These are phyloP conservation scores for Spathaspora sp. DNA, from an alignment of 805 yeast genomes.

Conservation along the genomic window DNA sequence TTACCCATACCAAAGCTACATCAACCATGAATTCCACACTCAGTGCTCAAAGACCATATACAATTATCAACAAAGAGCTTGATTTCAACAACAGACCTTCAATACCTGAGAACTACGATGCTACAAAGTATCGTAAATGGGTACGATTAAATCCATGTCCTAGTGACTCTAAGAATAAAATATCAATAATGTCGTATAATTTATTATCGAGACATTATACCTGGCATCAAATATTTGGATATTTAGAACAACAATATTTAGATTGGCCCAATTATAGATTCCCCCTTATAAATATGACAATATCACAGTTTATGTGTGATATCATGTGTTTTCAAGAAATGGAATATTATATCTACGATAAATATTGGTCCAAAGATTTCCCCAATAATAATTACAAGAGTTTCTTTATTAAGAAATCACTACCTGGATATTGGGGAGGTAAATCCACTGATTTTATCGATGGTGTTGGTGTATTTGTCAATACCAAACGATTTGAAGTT, in stretches of 20 bases:
- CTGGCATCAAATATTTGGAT: constrained; percentile 56
- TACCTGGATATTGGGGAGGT: constrained; percentile 51
- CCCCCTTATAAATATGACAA: constrained; percentile 21
- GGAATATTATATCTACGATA: constrained; percentile 38
- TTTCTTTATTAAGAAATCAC: constrained; percentile 45
- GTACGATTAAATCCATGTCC: constrained; percentile 8
- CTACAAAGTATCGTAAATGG: constrained; percentile 21
- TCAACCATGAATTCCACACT: neutral
- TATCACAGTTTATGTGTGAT: constrained; percentile 44
- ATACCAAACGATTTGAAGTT: constrained; percentile 44
- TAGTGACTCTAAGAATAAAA: constrained; percentile 1
- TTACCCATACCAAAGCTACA: neutral
- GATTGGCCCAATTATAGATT: constrained; percentile 50
- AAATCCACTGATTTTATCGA: constrained; percentile 43
- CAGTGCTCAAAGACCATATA: neutral
- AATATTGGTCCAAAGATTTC: constrained; percentile 35
- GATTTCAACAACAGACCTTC: constrained; percentile 1
- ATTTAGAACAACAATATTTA: constrained; percentile 43
- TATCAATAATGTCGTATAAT: constrained; percentile 40
- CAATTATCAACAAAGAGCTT: constrained; percentile 1
- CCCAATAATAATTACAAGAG: constrained; percentile 35
- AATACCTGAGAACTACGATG: constrained; percentile 15
- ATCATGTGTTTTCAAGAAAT: constrained; percentile 60
- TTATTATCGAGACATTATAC: constrained; percentile 52
- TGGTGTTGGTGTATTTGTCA: constrained; percentile 56